These are phyloP conservation scores for Dentipellis fragilis DNA, from an alignment of 768 basidiomycete genomes.

Conservation along the genomic window DNA sequence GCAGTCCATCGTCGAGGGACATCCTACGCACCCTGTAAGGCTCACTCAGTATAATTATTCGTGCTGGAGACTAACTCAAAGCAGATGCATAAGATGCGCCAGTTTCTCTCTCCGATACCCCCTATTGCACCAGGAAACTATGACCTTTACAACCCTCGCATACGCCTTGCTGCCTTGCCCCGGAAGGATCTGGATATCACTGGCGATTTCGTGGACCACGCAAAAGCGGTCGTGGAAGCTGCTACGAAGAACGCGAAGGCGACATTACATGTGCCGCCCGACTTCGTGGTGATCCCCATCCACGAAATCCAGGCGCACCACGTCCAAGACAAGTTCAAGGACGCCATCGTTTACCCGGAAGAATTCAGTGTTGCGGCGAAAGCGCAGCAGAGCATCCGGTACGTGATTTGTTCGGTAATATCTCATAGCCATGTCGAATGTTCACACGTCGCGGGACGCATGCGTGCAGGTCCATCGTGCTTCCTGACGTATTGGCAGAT, in stretches of 20 bases:
- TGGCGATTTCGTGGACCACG: conserved; percentile 38
- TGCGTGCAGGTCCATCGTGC: conserved; percentile 36
- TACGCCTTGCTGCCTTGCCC: conserved; percentile 39
- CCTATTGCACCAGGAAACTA: conserved; percentile 35
- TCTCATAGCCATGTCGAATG: not conserved
- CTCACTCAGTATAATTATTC: not conserved
- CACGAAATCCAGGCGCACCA: conserved; percentile 46
- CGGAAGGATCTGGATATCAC: conserved; percentile 34
- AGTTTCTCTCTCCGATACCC: conserved; percentile 39
- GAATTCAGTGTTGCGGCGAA: conserved; percentile 32
- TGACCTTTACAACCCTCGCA: conserved; percentile 37
- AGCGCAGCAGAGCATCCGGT: conserved; percentile 50
- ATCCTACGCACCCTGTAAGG: conserved; percentile 48
- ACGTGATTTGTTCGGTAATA: conserved; percentile 1
- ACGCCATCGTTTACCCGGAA: conserved; percentile 32
- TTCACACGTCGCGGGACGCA: not conserved
- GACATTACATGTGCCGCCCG: conserved; percentile 23
- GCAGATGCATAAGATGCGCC: conserved; percentile 52
- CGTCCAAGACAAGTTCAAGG: conserved; percentile 39
- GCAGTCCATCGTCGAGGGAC: conserved; percentile 50
- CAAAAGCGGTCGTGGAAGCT: conserved; percentile 29
- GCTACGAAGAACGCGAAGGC: conserved; percentile 29
- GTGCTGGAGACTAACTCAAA: not conserved
- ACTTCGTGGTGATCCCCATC: conserved; percentile 36
- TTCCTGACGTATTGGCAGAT: conserved; percentile 35